Percentiles rank a stretch among this genome's conserved stretches.
phyloP scores from a whole-genome alignment of 306 rosid genomes.

The Cucurbita argyrosperma region DNA sequence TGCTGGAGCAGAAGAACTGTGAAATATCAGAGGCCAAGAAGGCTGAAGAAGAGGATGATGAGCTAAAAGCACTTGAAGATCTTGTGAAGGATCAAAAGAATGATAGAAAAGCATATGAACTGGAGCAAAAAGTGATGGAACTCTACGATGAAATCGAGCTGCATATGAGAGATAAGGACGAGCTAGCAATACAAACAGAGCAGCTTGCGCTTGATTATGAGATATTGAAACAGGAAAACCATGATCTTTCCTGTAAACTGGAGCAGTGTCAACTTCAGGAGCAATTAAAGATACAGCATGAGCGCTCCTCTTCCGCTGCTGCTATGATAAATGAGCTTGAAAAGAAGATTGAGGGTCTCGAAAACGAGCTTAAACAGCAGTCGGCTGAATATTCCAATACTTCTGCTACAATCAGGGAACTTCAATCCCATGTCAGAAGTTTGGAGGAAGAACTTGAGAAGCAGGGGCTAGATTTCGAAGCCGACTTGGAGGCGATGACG shows the following conservation, averaged over 20 bases:
- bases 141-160: slow-evolving; percentile 67
- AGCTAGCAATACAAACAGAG: slow-evolving; percentile 83
- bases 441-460: slow-evolving; percentile 71
- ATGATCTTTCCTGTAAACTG: slow-evolving; percentile 43
- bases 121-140: slow-evolving; percentile 59
- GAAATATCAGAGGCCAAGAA: slow-evolving; percentile 14
- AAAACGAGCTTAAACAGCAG: slow-evolving; percentile 56
- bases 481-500: slow-evolving; percentile 55
- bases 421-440: slow-evolving; percentile 41
- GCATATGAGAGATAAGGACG: slow-evolving; percentile 75
- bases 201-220: slow-evolving; percentile 94
- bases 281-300: slow-evolving; percentile 63
- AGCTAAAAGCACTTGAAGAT: slow-evolving; percentile 63
- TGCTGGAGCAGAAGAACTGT: slow-evolving; percentile 60
- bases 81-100: slow-evolving; percentile 44
- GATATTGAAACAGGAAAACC: slow-evolving; percentile 90
- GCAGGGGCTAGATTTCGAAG: slow-evolving; percentile 50
- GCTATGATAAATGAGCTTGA: slow-evolving; percentile 41
- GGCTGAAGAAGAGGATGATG: slow-evolving; percentile 48
- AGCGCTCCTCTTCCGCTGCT: slow-evolving; percentile 44
- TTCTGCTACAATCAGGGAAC: slow-evolving; percentile 46
- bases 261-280: slow-evolving; percentile 83
- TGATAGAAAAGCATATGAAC: slow-evolving; percentile 39
- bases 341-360: slow-evolving; percentile 45
- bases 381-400: slow-evolving; percentile 49